A percentile compares a stretch with the other conserved stretches of the same genome.
Conservation (phyloP, 371 early-diverging fungal species). For the Actinomortierella wolfii region DNA sequence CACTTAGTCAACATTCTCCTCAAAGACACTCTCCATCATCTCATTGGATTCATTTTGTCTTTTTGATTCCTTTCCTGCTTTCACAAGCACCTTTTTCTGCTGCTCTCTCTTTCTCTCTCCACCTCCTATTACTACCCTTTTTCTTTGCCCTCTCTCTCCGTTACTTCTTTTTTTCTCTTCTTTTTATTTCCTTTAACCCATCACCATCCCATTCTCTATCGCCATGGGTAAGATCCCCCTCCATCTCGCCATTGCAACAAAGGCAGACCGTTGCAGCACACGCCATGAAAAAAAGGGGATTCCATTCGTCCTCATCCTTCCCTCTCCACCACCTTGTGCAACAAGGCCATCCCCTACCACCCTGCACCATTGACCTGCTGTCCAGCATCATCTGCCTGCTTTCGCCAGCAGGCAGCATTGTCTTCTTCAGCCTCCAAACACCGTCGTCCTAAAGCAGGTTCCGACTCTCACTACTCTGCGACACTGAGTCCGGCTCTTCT, state of each 20-base stretch:
- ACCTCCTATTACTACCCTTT: neutral
- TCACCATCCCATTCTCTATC: neutral
- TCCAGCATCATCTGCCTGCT: too few species aligned
- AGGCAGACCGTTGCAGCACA: neutral
- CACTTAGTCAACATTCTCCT: slow-evolving; percentile 4
- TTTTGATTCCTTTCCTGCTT: neutral
- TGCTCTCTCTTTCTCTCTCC: neutral
- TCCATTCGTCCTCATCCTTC: slow-evolving; percentile 1
- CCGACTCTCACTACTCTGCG: too few species aligned
- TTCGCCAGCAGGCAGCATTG: too few species aligned
- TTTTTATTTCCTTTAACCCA: slow-evolving; percentile 1
- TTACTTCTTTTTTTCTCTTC: neutral
- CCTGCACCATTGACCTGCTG: too few species aligned
- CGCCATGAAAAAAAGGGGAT: neutral
- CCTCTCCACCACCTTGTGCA: neutral
- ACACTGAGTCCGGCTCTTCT: too few species aligned
- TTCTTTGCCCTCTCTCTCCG: neutral
- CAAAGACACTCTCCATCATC: slow-evolving; percentile 24
- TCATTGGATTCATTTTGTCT: neutral
- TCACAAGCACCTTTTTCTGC: neutral
- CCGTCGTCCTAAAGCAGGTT: too few species aligned
- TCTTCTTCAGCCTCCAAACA: too few species aligned
- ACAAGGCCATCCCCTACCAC: too few species aligned
- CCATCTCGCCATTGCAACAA: too few species aligned
- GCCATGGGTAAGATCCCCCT: too few species aligned